Percentiles rank a stretch among this genome's conserved stretches.
Evolutionary conservation across 2,329 filamentous ascomycete species (phyloP).

Genomic region (Cercospora janseana): DNA sequence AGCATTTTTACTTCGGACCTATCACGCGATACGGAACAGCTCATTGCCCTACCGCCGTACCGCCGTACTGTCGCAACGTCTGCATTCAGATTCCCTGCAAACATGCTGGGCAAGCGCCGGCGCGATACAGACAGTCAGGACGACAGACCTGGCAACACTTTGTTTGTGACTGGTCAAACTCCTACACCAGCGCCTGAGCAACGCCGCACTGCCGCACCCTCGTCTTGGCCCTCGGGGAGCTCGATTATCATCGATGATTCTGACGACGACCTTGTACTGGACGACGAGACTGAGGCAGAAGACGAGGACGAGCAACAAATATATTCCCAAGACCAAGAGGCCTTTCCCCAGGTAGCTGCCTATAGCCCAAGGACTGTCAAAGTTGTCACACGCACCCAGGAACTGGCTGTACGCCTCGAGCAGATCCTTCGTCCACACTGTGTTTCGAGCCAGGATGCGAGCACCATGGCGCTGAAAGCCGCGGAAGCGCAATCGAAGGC

Average conservation of each 20-base stretch:
- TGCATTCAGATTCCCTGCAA: neutral
- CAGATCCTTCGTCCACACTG: neutral
- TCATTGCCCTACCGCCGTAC: too few species aligned
- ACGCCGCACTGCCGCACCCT: neutral
- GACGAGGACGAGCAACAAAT: neutral
- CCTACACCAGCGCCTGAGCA: slow-evolving; percentile 7
- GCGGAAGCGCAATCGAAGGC: neutral
- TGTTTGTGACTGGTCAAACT: slow-evolving; percentile 11
- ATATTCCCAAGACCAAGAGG: slow-evolving; percentile 7
- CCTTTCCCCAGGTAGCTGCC: neutral
- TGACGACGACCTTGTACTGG: neutral
- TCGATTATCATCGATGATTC: neutral
- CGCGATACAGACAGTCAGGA: neutral
- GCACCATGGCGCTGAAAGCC: neutral
- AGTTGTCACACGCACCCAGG: neutral
- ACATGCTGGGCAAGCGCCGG: neutral
- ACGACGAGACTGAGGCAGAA: neutral
- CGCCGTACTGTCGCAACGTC: too few species aligned
- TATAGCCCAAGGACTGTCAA: neutral
- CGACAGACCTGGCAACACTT: neutral
- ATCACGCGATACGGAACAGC: too few species aligned
- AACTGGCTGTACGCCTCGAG: neutral
- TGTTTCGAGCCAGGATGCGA: neutral
- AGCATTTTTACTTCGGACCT: too few species aligned
- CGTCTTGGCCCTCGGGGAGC: neutral